phyloP scores from a whole-genome alignment of 768 basidiomycete genomes.

The Phaeolepiota aurea region DNA sequence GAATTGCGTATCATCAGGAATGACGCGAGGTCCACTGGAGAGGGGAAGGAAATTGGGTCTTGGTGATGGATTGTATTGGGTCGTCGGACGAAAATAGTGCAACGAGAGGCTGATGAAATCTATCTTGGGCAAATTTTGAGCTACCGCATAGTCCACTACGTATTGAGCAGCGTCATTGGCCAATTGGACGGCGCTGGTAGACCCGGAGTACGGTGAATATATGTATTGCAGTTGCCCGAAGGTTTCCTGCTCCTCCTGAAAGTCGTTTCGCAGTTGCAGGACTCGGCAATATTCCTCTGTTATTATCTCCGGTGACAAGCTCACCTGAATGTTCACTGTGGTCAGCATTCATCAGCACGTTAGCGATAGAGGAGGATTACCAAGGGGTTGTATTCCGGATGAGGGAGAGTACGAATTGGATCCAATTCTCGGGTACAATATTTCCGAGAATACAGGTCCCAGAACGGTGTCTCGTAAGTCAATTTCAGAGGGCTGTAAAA shows the following conservation, averaged over 20 bases:
- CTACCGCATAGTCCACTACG: background rate
- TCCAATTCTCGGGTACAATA: background rate
- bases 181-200: background rate
- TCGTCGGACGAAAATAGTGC: background rate
- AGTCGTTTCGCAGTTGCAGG: background rate
- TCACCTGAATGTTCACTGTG: no score
- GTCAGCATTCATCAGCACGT: background rate
- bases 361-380: background rate
- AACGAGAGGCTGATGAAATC: constrained; percentile 1
- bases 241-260: background rate
- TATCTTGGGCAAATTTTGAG: background rate
- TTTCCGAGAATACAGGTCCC: background rate
- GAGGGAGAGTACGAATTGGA: background rate
- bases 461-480: background rate
- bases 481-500: background rate
- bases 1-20: background rate
- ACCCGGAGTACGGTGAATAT: background rate
- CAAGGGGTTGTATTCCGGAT: background rate
- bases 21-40: no score
- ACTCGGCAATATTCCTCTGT: constrained; percentile 2
- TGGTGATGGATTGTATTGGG: background rate
- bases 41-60: background rate
- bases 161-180: constrained; percentile 1
- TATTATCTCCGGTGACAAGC: background rate
- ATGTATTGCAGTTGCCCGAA: background rate